Conservation (phyloP, 2,329 filamentous ascomycete genomes). For the Monosporascus sp. region DNA sequence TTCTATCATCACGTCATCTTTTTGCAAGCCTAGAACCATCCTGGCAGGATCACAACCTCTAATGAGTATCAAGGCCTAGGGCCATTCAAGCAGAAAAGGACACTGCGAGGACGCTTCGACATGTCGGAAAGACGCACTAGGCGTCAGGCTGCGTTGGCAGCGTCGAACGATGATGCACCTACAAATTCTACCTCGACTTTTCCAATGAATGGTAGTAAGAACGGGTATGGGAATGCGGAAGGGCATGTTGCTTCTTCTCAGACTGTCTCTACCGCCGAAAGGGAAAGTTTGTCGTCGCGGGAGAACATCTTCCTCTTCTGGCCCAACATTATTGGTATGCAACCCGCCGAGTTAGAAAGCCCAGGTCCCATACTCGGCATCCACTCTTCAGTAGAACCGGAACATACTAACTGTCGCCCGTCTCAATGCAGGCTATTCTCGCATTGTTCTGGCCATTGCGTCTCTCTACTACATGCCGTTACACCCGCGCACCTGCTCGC, state of each 20-base stretch:
- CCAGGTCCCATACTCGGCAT: too few relatives aligned
- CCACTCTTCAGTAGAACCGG: too few relatives aligned
- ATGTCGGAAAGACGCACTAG: constrained; percentile 25
- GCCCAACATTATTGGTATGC: constrained; percentile 75
- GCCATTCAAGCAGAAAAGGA: neutral
- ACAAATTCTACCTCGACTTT: constrained; percentile 9
- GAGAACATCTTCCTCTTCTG: constrained; percentile 82
- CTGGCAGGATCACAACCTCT: too few relatives aligned
- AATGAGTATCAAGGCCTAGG: neutral
- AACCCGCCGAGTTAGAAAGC: neutral
- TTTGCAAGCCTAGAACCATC: neutral
- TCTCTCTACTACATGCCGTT: constrained; percentile 99
- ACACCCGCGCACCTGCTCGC: constrained; percentile 89
- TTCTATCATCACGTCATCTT: neutral
- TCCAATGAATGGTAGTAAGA: constrained; percentile 41
- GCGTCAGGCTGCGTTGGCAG: constrained; percentile 21
- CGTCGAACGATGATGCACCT: constrained; percentile 16
- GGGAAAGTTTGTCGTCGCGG: constrained; percentile 31
- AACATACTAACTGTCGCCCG: too few relatives aligned
- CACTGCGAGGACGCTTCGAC: neutral
- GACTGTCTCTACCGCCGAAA: constrained; percentile 28
- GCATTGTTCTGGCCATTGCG: constrained; percentile 76
- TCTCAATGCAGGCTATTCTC: constrained; percentile 58
- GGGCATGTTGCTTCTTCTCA: neutral
- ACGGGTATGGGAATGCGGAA: neutral